Evolutionary conservation across 768 basidiomycete genomes (phyloP).

Genomic region (Clathrus columnatus): DNA sequence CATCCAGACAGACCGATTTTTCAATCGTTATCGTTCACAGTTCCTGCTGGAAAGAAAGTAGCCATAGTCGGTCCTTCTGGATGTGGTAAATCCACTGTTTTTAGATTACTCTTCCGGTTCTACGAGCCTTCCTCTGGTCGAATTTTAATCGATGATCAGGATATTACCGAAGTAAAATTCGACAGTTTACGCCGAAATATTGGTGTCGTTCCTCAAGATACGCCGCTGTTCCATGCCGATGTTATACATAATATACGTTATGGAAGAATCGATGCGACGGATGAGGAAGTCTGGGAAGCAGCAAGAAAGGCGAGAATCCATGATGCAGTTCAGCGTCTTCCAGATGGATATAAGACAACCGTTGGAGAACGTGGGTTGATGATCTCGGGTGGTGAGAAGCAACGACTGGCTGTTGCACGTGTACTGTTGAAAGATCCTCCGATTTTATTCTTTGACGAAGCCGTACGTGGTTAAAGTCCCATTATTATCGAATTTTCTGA

Average conservation of each 20-base stretch:
- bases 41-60: conserved; percentile 94
- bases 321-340: conserved; percentile 66
- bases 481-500: neutral
- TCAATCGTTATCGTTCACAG: conserved; percentile 73
- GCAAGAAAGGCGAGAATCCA: conserved; percentile 84
- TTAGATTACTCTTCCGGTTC: conserved; percentile 90
- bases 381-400: conserved; percentile 99
- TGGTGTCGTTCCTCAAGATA: conserved; percentile 97
- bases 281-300: conserved; percentile 82
- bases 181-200: conserved; percentile 64
- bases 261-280: conserved; percentile 76
- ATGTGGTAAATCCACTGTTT: conserved; percentile 95
- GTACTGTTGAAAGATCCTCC: conserved; percentile 90
- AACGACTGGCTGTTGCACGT: conserved; percentile 88
- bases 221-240: conserved; percentile 92
- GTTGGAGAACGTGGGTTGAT: conserved; percentile 96
- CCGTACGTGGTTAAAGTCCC: conserved; percentile 49
- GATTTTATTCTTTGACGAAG: conserved; percentile 97
- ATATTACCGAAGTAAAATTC: conserved; percentile 64
- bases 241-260: conserved; percentile 95
- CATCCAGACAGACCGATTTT: conserved; percentile 91
- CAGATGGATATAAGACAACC: conserved; percentile 80
- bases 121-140: conserved; percentile 75
- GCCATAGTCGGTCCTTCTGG: conserved; percentile 97
- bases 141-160: conserved; percentile 86